These are phyloP conservation scores for Clonostachys chloroleuca DNA, from an alignment of 2,329 filamentous ascomycete genomes.

Conservation along the genomic window DNA sequence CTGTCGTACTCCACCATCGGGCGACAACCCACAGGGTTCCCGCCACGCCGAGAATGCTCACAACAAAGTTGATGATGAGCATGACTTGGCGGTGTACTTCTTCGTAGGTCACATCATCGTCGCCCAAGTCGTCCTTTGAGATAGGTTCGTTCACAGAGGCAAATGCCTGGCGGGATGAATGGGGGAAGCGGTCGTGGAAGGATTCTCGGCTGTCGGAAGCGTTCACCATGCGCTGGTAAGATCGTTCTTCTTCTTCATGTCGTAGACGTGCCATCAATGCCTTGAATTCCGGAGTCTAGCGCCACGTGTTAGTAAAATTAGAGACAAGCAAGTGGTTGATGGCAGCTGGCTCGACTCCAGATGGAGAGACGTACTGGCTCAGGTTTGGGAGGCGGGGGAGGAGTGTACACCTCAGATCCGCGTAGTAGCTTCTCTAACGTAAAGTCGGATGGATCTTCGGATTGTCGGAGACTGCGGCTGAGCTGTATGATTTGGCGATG, in stretches of 20 bases:
- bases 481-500: constrained; percentile 65
- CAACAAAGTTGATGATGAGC: constrained; percentile 83
- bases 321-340: neutral
- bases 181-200: constrained; percentile 55
- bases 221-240: constrained; percentile 78
- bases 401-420: constrained; percentile 67
- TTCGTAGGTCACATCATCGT: constrained; percentile 63
- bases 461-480: constrained; percentile 44
- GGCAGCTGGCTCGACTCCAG: neutral
- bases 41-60: constrained; percentile 78
- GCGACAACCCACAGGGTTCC: constrained; percentile 75
- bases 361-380: constrained; percentile 57
- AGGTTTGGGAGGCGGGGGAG: constrained; percentile 76
- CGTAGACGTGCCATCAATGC: constrained; percentile 83
- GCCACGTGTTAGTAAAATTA: constrained; percentile 5
- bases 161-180: constrained; percentile 45
- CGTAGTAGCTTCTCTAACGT: constrained; percentile 68
- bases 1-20: constrained; percentile 69
- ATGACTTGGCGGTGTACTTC: constrained; percentile 79
- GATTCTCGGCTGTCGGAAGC: constrained; percentile 49
- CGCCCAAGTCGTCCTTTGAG: constrained; percentile 39
- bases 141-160: constrained; percentile 47
- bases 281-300: constrained; percentile 74
- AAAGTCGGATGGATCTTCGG: constrained; percentile 20
- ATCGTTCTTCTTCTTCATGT: constrained; percentile 73